Conservation (phyloP, 139 green algal genomes). For the Eudorina sp. region DNA sequence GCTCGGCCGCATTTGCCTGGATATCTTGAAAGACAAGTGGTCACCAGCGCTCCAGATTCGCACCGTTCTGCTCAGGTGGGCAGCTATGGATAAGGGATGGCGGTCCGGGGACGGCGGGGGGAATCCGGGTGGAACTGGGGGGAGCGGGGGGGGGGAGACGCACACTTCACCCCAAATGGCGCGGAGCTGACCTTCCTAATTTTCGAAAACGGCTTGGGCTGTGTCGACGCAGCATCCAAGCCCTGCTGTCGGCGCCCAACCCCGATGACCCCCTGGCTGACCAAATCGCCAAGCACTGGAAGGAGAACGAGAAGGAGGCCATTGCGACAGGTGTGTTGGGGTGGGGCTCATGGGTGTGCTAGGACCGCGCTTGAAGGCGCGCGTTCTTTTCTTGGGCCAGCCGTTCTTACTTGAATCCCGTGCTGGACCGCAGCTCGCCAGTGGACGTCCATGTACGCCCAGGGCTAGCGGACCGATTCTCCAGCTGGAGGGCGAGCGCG, state of each 20-base stretch:
- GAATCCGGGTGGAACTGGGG: neutral
- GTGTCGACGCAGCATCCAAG: slow-evolving; percentile 97
- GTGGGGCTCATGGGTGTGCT: too few relatives aligned
- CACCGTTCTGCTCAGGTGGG: slow-evolving; percentile 94
- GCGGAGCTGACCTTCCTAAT: too few relatives aligned
- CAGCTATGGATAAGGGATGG: too few relatives aligned
- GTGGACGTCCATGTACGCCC: slow-evolving; percentile 39
- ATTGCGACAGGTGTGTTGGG: slow-evolving; percentile 80
- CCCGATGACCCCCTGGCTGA: slow-evolving; percentile 98
- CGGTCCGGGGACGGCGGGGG: too few relatives aligned
- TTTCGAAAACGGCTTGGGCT: too few relatives aligned
- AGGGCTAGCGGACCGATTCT: slow-evolving; percentile 27
- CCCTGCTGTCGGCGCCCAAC: slow-evolving; percentile 96
- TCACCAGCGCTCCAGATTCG: slow-evolving; percentile 98
- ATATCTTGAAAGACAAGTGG: slow-evolving; percentile 99
- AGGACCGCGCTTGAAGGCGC: too few relatives aligned
- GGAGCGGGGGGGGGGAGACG: too few relatives aligned
- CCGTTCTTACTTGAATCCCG: too few relatives aligned
- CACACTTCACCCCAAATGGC: too few relatives aligned
- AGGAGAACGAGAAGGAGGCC: slow-evolving; percentile 91
- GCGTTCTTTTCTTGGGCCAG: too few relatives aligned
- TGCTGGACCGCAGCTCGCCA: slow-evolving; percentile 10
- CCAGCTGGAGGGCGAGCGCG: too few relatives aligned
- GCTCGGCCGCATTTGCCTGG: slow-evolving; percentile 98
- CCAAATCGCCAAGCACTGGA: slow-evolving; percentile 98